Evolutionary conservation across 2,329 filamentous ascomycete species (phyloP).

Genomic region (Westerdykella ornata): DNA sequence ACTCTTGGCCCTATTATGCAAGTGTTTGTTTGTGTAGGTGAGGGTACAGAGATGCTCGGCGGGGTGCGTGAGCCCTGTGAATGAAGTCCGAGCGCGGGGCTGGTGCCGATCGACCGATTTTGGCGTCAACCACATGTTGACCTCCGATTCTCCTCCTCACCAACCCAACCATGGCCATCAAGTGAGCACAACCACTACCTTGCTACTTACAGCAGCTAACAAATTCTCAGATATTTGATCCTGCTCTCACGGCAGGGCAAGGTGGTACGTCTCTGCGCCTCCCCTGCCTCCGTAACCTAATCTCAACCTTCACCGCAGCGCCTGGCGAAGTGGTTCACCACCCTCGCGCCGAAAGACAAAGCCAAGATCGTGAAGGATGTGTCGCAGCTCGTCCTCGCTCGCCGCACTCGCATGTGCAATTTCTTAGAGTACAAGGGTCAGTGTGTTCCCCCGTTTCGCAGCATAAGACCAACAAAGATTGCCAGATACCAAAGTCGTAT

Average conservation of each 20-base stretch:
- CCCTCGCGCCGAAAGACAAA: constrained; percentile 94
- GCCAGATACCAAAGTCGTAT: constrained; percentile 94
- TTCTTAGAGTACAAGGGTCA: constrained; percentile 98
- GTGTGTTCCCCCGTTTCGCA: constrained; percentile 10
- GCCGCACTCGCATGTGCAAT: constrained; percentile 98
- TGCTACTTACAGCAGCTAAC: constrained; percentile 8
- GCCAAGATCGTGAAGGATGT: constrained; percentile 99
- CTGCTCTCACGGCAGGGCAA: constrained; percentile 97
- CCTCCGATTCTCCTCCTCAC: constrained; percentile 8
- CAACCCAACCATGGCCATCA: constrained; percentile 50
- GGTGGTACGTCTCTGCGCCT: constrained; percentile 62
- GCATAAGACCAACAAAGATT: constrained; percentile 19
- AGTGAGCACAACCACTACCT: constrained; percentile 35
- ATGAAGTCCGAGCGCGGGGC: constrained; percentile 11
- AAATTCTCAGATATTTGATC: constrained; percentile 73
- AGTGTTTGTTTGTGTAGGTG: too few species aligned
- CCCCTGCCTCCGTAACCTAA: constrained; percentile 16
- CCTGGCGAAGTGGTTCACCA: constrained; percentile 99
- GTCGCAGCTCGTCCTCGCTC: constrained; percentile 89
- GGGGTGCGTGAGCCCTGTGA: constrained; percentile 2
- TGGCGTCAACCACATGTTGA: constrained; percentile 10
- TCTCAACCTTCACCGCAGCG: constrained; percentile 57
- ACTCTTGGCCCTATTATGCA: too few species aligned
- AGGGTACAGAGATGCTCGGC: too few species aligned
- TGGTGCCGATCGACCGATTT: constrained; percentile 7